A percentile compares a stretch with the other conserved stretches of the same genome.
These are phyloP conservation scores for Zanthoxylum bungeanum DNA, from an alignment of 345 rosid genomes.

Conservation along the genomic window DNA sequence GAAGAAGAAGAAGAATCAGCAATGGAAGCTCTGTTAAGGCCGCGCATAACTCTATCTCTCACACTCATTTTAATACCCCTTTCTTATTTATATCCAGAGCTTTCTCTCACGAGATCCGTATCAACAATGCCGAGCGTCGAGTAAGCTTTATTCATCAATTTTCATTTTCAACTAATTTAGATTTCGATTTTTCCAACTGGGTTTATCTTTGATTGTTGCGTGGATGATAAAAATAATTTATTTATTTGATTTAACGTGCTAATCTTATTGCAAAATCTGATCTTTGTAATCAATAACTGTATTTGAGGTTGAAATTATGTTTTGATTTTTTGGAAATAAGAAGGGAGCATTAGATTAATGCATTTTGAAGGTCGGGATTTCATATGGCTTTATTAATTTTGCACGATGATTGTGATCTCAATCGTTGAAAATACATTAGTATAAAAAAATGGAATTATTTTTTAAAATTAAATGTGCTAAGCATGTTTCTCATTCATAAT, in stretches of 20 bases:
- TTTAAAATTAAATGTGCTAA: not conserved
- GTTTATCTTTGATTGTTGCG: not conserved
- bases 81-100: slow-evolving; percentile 35
- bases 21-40: slow-evolving; percentile 46
- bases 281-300: not conserved
- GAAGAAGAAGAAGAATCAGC: not conserved
- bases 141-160: slow-evolving; percentile 32
- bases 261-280: not conserved
- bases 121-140: slow-evolving; percentile 88
- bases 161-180: not conserved
- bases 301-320: not conserved
- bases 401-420: not conserved
- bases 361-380: not conserved
- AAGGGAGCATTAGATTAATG: not conserved
- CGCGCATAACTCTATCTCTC: slow-evolving; percentile 31
- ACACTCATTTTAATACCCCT: slow-evolving; percentile 20
- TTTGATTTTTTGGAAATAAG: not conserved
- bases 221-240: too few species aligned
- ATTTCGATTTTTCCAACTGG: not conserved
- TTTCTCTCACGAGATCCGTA: slow-evolving; percentile 50
- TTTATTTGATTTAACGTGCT: not conserved
- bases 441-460: not conserved
- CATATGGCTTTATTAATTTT: not conserved
- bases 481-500: not conserved
- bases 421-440: not conserved